Evolutionary conservation across 352 stramenopile genomes (phyloP), one percentile per base, ranked within the genome.

Genomic region (Globisporangium ultimum): DNA sequence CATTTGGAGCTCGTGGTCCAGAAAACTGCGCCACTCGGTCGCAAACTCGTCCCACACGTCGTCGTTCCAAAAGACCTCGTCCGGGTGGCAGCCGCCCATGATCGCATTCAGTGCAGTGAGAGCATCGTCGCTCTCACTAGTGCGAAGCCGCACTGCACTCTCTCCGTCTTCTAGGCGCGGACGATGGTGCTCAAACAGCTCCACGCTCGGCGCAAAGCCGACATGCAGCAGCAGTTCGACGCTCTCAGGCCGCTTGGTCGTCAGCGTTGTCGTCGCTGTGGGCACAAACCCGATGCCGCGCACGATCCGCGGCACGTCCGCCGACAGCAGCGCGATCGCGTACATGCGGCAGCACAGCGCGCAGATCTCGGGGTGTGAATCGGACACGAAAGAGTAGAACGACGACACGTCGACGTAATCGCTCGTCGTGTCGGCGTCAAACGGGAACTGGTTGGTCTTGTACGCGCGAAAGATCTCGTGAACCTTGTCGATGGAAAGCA

Each of bases 321-420:
- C 82, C 13, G 72, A 83, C 18, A 80, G 61, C 53, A 94, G 54
- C 15, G 79, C 76, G 32, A 92, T 67, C 7, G 80, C 80, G 61
- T 90, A 92, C 28, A 94, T 55, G 5, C 84, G 77, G 41, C 82
- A 94, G 51, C 84, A 92, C 5, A 94, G 68, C 36, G 82, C 82
- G 20, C 80, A 91, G 15, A 94, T 84, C 60, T 94, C 80, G 1
- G 80, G 80, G 42, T 91, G 74, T 8, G 84, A 89, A 52, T 91
- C 80, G 9, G 84, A 88, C 9, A 94, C 72, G 48, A 91, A 90
- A 55, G 82, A 90, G 63, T 94, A 94, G 60, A 94, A 94, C 8
- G 82, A 91, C 43, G 79, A 89, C 43, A 91, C 80, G 53, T 94
- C 82, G 0, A 77, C 66, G 60, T 93, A 91, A 55, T 88, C 82